phyloP scores from a whole-genome alignment of 306 rosid species.

The Vachellia collinsii region DNA sequence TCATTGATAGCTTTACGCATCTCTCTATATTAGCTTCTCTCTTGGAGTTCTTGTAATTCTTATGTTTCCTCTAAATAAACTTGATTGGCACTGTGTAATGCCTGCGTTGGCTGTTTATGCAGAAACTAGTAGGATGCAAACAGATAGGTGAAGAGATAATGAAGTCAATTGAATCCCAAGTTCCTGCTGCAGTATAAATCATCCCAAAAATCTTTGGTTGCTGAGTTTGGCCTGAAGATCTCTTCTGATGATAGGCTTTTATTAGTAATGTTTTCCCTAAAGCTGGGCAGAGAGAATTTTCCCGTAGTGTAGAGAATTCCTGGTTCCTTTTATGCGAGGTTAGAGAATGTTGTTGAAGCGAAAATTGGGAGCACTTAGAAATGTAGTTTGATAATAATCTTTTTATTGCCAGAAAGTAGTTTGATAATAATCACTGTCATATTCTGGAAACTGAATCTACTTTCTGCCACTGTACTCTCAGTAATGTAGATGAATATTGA shows the following conservation, averaged over 20 bases:
- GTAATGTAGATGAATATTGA: neutral
- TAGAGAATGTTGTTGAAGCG: neutral
- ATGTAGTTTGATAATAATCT: neutral
- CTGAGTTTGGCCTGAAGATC: neutral
- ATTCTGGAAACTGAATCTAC: neutral
- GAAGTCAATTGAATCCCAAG: constrained; percentile 15
- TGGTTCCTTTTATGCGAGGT: neutral
- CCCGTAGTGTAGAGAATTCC: neutral
- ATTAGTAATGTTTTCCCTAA: neutral
- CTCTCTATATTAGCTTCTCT: neutral
- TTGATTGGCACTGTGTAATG: neutral
- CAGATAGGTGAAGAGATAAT: constrained; percentile 17
- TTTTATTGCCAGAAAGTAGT: no score
- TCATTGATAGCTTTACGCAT: neutral
- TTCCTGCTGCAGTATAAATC: constrained; percentile 16
- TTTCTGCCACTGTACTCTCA: neutral
- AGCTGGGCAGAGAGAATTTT: neutral
- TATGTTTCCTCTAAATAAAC: neutral
- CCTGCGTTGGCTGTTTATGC: neutral
- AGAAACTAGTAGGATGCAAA: constrained; percentile 19
- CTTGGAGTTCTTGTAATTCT: neutral
- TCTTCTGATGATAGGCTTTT: neutral
- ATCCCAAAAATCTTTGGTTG: neutral
- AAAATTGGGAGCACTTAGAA: neutral
- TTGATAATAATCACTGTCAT: neutral